Percentiles rank a stretch among this genome's conserved stretches.
phyloP scores from a whole-genome alignment of 78 protist genomes.

The Planoprotostelium fungivorum region DNA sequence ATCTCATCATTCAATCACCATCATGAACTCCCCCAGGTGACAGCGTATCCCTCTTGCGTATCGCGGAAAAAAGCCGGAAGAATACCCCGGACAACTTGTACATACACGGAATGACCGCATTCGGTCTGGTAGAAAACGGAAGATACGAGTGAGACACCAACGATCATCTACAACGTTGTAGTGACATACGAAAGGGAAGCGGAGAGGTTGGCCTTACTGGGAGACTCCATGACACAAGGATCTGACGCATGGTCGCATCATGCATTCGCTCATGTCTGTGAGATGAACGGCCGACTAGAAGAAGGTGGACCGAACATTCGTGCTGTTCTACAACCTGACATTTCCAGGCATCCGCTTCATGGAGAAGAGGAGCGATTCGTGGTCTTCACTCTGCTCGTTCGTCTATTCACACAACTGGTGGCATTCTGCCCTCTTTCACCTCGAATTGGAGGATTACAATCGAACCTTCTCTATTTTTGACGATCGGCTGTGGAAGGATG shows the following conservation, averaged over 20 bases:
- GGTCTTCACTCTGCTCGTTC: neutral
- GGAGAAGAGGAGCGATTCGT: neutral
- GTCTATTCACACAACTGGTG: neutral
- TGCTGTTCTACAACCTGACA: neutral
- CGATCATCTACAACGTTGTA: neutral
- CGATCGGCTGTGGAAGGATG: neutral
- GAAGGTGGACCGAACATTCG: neutral
- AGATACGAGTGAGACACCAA: neutral
- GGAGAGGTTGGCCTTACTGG: neutral
- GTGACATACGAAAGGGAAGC: neutral
- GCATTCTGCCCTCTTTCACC: neutral
- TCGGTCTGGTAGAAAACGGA: neutral
- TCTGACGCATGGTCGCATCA: neutral
- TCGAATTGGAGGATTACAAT: neutral
- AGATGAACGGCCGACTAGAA: neutral
- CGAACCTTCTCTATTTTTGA: neutral
- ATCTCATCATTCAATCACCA: neutral
- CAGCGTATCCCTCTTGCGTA: neutral
- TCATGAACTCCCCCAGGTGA: neutral
- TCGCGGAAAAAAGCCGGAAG: neutral
- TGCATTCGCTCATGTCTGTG: neutral
- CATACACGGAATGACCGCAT: neutral
- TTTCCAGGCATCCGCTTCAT: neutral
- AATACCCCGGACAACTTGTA: neutral
- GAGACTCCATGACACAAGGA: neutral